Percentiles rank a stretch among this genome's conserved stretches.
These are phyloP conservation scores for Nannochloropsis gaditana DNA, from an alignment of 108 stramenopile genomes.

Conservation along the genomic window DNA sequence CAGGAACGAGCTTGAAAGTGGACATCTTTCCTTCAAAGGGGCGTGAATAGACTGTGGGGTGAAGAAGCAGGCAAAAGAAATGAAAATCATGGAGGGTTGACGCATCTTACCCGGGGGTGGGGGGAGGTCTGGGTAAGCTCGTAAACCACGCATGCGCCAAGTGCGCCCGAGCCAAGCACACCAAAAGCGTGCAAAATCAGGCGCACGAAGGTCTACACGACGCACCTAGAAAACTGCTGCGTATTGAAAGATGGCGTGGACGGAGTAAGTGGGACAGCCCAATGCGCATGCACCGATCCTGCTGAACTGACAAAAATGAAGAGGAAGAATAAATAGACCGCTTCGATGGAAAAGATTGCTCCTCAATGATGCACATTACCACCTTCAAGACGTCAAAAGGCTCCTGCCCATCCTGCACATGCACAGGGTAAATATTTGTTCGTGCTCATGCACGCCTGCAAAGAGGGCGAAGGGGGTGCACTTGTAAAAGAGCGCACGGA, in stretches of 20 bases:
- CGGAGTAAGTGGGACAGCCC: constrained; percentile 3
- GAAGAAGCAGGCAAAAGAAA: background rate
- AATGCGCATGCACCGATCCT: constrained; percentile 19
- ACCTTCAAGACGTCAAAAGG: background rate
- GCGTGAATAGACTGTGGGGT: background rate
- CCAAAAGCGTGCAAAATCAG: background rate
- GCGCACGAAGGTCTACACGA: background rate
- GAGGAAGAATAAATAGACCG: background rate
- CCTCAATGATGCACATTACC: background rate
- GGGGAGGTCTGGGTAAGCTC: background rate
- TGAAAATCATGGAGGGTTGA: background rate
- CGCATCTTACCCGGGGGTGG: background rate
- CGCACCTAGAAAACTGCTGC: background rate
- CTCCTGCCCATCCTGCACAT: background rate
- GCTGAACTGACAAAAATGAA: background rate
- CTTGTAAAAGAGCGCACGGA: background rate
- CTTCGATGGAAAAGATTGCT: background rate
- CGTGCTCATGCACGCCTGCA: too few species aligned
- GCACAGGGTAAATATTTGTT: background rate
- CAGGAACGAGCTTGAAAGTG: constrained; percentile 8
- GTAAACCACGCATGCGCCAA: background rate
- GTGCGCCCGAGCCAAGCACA: background rate
- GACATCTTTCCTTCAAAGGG: background rate
- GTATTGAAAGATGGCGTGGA: background rate
- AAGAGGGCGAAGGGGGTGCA: too few species aligned